Conservation (phyloP, 768 basidiomycete species). For the Porpolomopsis calyptriformis region DNA sequence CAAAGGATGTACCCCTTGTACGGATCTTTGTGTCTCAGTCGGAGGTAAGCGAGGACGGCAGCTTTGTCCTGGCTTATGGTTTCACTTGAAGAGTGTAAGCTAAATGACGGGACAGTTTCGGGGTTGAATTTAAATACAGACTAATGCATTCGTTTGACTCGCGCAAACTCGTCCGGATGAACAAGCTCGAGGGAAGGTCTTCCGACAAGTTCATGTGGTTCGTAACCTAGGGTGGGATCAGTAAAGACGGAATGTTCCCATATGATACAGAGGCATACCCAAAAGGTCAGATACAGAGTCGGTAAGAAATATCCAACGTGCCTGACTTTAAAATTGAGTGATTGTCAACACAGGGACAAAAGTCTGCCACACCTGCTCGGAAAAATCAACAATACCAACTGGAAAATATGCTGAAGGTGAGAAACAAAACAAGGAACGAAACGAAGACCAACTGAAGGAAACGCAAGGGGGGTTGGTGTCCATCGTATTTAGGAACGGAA, state of each 20-base stretch:
- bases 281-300: slow-evolving; percentile 56
- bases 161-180: slow-evolving; percentile 67
- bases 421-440: slow-evolving; percentile 5
- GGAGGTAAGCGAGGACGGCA: slow-evolving; percentile 66
- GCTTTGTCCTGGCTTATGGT: slow-evolving; percentile 74
- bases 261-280: slow-evolving; percentile 26
- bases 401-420: slow-evolving; percentile 8
- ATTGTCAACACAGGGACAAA: neutral
- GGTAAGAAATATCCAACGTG: slow-evolving; percentile 57
- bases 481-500: neutral
- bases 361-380: slow-evolving; percentile 43
- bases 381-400: slow-evolving; percentile 80
- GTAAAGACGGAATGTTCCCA: neutral
- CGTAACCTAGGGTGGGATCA: slow-evolving; percentile 46
- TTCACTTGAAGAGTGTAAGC: slow-evolving; percentile 33
- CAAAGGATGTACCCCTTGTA: slow-evolving; percentile 68
- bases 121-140: slow-evolving; percentile 16
- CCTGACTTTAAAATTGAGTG: slow-evolving; percentile 28
- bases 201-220: slow-evolving; percentile 62
- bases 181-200: slow-evolving; percentile 63
- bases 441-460: slow-evolving; percentile 58
- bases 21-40: slow-evolving; percentile 71
- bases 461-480: slow-evolving; percentile 40
- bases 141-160: slow-evolving; percentile 64
- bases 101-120: slow-evolving; percentile 1